A percentile compares a stretch with the other conserved stretches of the same genome.
These are phyloP conservation scores for Calonectria leucothoes DNA, from an alignment of 2,329 filamentous ascomycete species.

Conservation along the genomic window DNA sequence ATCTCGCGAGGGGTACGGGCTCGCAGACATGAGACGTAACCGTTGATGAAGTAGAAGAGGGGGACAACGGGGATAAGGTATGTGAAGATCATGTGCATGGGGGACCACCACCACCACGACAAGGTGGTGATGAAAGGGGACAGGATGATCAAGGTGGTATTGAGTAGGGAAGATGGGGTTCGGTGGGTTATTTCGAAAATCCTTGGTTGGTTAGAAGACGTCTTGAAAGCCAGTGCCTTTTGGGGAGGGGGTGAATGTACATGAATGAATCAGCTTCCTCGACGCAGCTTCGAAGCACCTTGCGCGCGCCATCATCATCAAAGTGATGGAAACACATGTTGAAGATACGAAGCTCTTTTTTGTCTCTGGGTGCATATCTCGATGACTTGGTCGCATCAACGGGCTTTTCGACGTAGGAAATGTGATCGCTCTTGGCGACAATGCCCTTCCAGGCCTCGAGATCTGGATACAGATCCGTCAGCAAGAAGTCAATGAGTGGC, in stretches of 20 bases:
- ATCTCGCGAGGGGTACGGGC: constrained; percentile 30
- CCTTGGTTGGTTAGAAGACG: constrained; percentile 17
- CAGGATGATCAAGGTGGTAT: constrained; percentile 35
- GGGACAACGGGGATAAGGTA: constrained; percentile 35
- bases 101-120: constrained; percentile 38
- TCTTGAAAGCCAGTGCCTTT: accelerated
- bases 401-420: constrained; percentile 32
- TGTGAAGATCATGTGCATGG: constrained; percentile 35
- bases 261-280: constrained; percentile 36
- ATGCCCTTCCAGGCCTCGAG: constrained; percentile 36
- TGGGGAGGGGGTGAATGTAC: not conserved
- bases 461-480: constrained; percentile 35
- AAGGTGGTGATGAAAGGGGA: constrained; percentile 35
- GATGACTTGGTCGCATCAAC: constrained; percentile 32
- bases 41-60: constrained; percentile 36
- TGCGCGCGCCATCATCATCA: constrained; percentile 35
- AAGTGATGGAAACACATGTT: constrained; percentile 41
- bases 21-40: constrained; percentile 34
- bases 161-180: constrained; percentile 34
- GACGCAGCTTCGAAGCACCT: constrained; percentile 35
- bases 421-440: constrained; percentile 31
- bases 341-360: constrained; percentile 37
- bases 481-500: constrained; percentile 30
- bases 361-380: constrained; percentile 27
- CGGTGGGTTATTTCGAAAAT: constrained; percentile 37